Evolutionary conservation across 441 rosid species (phyloP), one percentile per base, ranked within the genome.

Genomic region (Populus hybrid): DNA sequence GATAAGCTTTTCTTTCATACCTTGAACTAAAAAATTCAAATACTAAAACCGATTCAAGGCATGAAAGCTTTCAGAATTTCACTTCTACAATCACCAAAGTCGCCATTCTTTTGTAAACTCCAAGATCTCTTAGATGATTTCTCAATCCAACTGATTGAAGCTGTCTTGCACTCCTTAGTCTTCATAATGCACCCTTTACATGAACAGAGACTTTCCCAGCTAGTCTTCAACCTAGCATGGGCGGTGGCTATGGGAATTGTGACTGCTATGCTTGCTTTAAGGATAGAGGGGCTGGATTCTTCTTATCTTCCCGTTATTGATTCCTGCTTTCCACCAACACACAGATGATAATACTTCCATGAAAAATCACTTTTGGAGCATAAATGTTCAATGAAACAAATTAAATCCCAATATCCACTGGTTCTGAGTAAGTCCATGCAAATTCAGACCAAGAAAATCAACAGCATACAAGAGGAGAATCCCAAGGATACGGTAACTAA

Each of bases 371-470:
- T 74, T 72, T 79, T 82, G 7, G 73, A 80, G 35, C 98, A 91
- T 12, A 94, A 82, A 77, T 91, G 92, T 85, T 94, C 97, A 14
- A 94, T 81, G 79, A 92, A 94, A 83, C 94, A 94, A 18, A 83
- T 20, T 30, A 88, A 70, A 64, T 94, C 93, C 94, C 97, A 92
- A 34, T 34, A 34, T 34, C 36, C 36, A 34, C 36, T 34, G 93
- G 88, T 26, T 94, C 92, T 10, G 86, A 57, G 80, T 82, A 34
- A 34, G 36, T 34, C 90, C 79, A 95, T 94, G 85, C 79, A 81
- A 28, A 77, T 16, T 69, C 35, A 73, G 71, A 9, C 63, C 68
- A 71, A 8, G 12, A 46, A 42, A 32, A 35, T 5, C 1, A n/a
- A 16, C 70, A 46, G 65, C 64, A n/a, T 9, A 28, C 32, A 42